Base-by-base conservation (phyloP, 306 rosid genomes). In the Lablab purpureus region DNA sequence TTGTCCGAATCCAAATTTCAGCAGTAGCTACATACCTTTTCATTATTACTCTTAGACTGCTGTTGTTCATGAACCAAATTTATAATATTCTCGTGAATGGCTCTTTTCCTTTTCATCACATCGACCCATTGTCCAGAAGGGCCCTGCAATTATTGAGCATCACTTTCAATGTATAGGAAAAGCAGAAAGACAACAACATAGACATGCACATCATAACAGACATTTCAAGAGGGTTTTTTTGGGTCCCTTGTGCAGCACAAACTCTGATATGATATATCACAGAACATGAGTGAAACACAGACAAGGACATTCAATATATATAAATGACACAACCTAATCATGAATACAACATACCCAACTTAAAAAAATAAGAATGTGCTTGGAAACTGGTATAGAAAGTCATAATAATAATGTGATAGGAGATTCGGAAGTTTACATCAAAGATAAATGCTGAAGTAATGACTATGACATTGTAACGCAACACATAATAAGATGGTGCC, bases 51-150 rank as follows among this genome's bases (percentile, higher is more conserved):
- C 67, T 62, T 80, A 73, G 90, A 62, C 7, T 62, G 81, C 37
- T 83, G 87, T 30, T 92, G 91, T 71, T 94, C 86, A 62, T 85
- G 94, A 34, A 91, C 88, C 84, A 87, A 72, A 68, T 86, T 88
- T 81, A 94, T 94, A 74, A 91, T 71, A 70, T 74, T 85, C 82
- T 92, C 97, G 76, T 94, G 97, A 84, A 92, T 65, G 30, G 87
- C 97, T 94, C 99, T 89, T 84, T 92, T 94, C 74, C 84, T 88
- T 92, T 88, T 94, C 99, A 94, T 94, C 81, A 94, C 95, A 84
- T 92, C 97, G 70, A 86, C 91, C 98, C 93, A 91, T 68, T 89
- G 91, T 55, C 88, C 67, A 73, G 93, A 79, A 83, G 94, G 78
- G 43, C 97, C 95, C 97, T 94, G 87, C 59, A 84, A 71, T 74